Evolutionary conservation across 345 rosid genomes (phyloP).

Genomic region (Clarkia xantiana): DNA sequence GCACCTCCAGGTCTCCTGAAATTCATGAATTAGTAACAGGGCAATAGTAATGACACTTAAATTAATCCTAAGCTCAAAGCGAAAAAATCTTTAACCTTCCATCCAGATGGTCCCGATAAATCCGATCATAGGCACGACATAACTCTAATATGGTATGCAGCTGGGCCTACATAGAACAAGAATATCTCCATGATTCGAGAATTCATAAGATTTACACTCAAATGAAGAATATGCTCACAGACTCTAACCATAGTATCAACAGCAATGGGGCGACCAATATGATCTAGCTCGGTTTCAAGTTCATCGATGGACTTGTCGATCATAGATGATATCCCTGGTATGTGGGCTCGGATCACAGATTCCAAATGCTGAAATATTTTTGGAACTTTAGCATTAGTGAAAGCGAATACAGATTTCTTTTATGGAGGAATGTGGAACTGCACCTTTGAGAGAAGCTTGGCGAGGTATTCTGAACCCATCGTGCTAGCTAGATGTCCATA

Average conservation of each 20-base stretch:
- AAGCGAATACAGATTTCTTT: not conserved
- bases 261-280: constrained; percentile 56
- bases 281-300: constrained; percentile 58
- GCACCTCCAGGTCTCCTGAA: constrained; percentile 63
- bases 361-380: constrained; percentile 41
- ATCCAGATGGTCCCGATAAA: constrained; percentile 66
- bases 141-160: constrained; percentile 53
- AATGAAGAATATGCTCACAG: not conserved
- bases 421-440: not conserved
- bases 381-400: not conserved
- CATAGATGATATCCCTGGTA: constrained; percentile 49
- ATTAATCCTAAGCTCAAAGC: not conserved
- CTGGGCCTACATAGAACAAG: constrained; percentile 40
- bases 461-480: constrained; percentile 75
- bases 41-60: not conserved
- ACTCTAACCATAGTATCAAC: constrained; percentile 52
- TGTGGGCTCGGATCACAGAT: constrained; percentile 44
- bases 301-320: constrained; percentile 60
- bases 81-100: constrained; percentile 43
- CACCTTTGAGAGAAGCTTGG: constrained; percentile 65
- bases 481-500: constrained; percentile 49
- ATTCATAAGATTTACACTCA: not conserved
- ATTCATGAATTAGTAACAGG: not conserved
- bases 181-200: not conserved
- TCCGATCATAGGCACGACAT: constrained; percentile 56